Evolutionary conservation across 202 grass and related monocot species (phyloP).

Genomic region (Sporobolus alterniflorus): DNA sequence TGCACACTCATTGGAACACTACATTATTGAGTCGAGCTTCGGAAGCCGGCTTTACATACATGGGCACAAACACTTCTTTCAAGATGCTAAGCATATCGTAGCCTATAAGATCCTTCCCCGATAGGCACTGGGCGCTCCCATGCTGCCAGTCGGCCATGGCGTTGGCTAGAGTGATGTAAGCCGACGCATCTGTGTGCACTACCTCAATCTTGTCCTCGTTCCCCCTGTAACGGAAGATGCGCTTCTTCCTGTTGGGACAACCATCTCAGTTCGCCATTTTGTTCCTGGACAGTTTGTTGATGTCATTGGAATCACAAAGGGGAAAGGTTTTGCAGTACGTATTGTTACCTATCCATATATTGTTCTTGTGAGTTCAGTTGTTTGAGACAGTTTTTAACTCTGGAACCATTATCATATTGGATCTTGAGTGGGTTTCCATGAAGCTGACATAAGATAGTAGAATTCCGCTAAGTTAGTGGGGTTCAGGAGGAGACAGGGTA

Average conservation of each 20-base stretch:
- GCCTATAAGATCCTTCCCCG: too few relatives aligned
- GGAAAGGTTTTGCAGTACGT: constrained; percentile 94
- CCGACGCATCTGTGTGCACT: too few relatives aligned
- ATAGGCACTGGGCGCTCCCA: too few relatives aligned
- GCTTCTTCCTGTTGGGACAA: constrained; percentile 90
- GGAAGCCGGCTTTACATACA: too few relatives aligned
- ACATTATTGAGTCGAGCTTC: too few relatives aligned
- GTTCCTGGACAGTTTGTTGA: constrained; percentile 95
- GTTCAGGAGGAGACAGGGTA: not conserved
- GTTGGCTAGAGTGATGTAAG: too few relatives aligned
- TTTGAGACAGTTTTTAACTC: not conserved
- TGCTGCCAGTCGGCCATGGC: too few relatives aligned
- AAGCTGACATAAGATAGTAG: constrained; percentile 11
- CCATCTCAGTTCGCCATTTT: constrained; percentile 95
- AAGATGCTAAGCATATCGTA: too few relatives aligned
- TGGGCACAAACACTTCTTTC: too few relatives aligned
- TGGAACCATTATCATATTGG: not conserved
- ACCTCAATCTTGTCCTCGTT: too few relatives aligned
- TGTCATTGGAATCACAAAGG: constrained; percentile 83
- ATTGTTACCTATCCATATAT: constrained; percentile 6
- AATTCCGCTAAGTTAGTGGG: not conserved
- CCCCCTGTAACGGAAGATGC: constrained; percentile 93
- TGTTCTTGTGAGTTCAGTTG: not conserved
- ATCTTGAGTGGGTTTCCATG: not conserved
- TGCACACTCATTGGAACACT: too few relatives aligned